Evolutionary conservation across 306 rosid species (phyloP), one percentile per base, ranked within the genome.

Genomic region (Corylus avellana): DNA sequence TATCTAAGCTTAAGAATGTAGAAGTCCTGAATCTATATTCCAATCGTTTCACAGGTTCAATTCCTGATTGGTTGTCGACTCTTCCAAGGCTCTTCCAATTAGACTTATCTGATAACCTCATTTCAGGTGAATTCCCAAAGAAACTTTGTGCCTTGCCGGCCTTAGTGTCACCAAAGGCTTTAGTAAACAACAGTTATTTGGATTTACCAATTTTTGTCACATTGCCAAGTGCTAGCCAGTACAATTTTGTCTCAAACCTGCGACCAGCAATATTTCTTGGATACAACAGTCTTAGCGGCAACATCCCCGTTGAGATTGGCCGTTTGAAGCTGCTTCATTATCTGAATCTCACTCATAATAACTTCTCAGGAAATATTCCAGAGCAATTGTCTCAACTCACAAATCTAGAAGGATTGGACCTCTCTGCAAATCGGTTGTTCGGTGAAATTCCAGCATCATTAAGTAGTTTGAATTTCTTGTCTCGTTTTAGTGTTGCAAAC

Each of bases 61-160:
- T 73, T 53, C 76, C 76, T 14, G 16, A 48, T 17, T 73, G 76
- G 63, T 53, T 73, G 76, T 46, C 10, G 4, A 73, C 29, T 73
- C 48, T 53, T 53, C 63, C 76, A 17, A 73, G 47, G 49, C 76
- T 73, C 49, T 53, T 50, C 17, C 17, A 1, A 8, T 27, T 73
- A 53, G 29, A 32, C 17, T 32, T 73, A 9, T n/a, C 29, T 17
- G 6, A 18, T 35, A 72, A 72, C 49, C 64, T 32, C 12, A 18
- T 73, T 18, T 32, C 35, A 35, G 50, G 35, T 54, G 76, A 73
- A 53, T 53, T 54, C 7, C 76, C 12, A 10, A 18, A 53, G 17
- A 64, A 54, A 53, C 76, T 73, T 73, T 73, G 76, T 9, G 27
- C 29, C 18, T 14, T 73, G 0, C 35, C n/a, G 1, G 39, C 20